These are phyloP conservation scores for Rhizophagus clarus DNA, from an alignment of 192 early-diverging fungal genomes.

Conservation along the genomic window DNA sequence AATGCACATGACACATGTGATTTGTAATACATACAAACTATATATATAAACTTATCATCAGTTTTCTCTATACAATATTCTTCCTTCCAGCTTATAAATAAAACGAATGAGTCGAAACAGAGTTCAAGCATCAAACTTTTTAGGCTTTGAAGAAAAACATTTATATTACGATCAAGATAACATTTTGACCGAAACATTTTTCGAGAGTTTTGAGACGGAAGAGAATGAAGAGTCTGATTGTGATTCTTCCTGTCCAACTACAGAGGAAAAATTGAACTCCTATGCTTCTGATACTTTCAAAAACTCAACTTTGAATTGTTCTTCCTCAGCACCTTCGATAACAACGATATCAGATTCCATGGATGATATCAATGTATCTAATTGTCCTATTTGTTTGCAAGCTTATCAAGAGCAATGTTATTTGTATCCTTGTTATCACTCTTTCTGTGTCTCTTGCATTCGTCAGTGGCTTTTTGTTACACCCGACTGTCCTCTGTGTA, in stretches of 20 bases:
- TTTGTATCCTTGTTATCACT: constrained; percentile 7
- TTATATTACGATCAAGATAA: neutral
- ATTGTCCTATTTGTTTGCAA: constrained; percentile 1
- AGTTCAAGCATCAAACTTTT: neutral
- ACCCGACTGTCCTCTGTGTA: neutral
- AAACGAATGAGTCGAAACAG: too few relatives aligned
- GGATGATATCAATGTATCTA: neutral
- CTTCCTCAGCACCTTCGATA: neutral
- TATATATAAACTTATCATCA: too few relatives aligned
- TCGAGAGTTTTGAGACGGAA: neutral
- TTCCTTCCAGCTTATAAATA: too few relatives aligned
- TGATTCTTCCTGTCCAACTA: neutral
- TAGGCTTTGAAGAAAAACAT: too few relatives aligned
- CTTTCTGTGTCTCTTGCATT: constrained; percentile 10
- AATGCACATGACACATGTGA: too few relatives aligned
- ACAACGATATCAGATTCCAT: neutral
- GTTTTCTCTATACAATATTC: too few relatives aligned
- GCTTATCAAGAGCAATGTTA: neutral
- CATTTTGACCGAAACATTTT: neutral
- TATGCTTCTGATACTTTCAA: neutral
- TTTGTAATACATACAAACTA: too few relatives aligned
- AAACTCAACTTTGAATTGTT: neutral
- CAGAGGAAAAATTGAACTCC: neutral
- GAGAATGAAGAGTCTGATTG: neutral
- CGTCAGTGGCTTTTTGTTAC: neutral